Evolutionary conservation across 768 basidiomycete species (phyloP), one percentile per base, ranked within the genome.

Genomic region (Chlorophyllum brunneum): DNA sequence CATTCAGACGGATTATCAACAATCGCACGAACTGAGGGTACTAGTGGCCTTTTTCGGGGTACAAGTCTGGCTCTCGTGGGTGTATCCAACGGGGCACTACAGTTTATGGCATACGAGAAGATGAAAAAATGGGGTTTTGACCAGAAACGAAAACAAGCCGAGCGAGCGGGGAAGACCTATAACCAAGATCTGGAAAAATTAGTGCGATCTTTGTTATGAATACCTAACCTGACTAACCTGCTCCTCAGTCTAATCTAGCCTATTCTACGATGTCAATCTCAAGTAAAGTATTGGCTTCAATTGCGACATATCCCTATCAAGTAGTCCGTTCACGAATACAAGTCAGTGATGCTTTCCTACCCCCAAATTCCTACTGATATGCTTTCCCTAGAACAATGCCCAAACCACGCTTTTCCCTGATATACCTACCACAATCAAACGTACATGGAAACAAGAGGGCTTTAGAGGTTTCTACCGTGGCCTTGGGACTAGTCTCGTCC

Each of bases 21-120:
- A 0, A 88, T 97, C 48, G 79, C 83, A 38, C 71, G 71, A 5
- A 71, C 77, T 1, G 95, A 98, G 62, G 97, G 95, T 1, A 57
- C 85, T 5, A 60, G 70, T 7, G 97, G 95, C 3, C 75, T 95
- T 3, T 95, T 91, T 65, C 85, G 85, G 49, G 97, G 97, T 1
- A 95, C 94, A 4, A 72, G 82, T 0, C 76, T 99, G 24, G 95
- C 91, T 2, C 76, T 98, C 20, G 79, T 98, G 30, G 97, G 97
- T 11, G 94, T 98, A 54, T 85, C 86, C 65, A 98, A 93, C 61
- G 95, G 97, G 1, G 92, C 94, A 0, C 75, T 97, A 34, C 97
- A 98, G 65, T 99, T 99, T 67, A 91, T 95, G 72, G 82, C 83
- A 1, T 99, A 98, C 64, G 97, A 99, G 64, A 85, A 95, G 68